Evolutionary conservation across 2,329 filamentous ascomycete species (phyloP), one percentile per base, ranked within the genome.

Genomic region (Myotisia sp.): DNA sequence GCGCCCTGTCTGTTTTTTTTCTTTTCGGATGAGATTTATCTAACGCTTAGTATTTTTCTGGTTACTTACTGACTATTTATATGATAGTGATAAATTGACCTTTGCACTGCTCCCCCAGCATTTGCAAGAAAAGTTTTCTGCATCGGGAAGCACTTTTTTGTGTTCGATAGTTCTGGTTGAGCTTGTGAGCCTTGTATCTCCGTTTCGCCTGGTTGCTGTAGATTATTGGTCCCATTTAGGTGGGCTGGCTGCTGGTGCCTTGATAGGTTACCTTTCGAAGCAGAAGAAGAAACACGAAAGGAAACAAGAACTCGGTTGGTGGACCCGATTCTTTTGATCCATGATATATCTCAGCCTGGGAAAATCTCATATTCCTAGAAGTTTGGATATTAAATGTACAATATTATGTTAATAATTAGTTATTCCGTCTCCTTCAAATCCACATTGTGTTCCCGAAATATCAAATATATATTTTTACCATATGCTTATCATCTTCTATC

Each of bases 221-320:
- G 59, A 63, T 37, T 49, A 61, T 34, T 55, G 51, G 35, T 56
- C 59, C 9, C 61, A 64, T 46, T 44, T 63, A 21, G 57, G 57
- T 17, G 61, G 61, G 1, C 59, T 59, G 39, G 41, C 55, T 4
- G 44, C 51, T 4, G 61, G 61, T 26, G 45, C 49, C 2, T 41
- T 47, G 10, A 44, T 44, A n/a, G 51, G 48, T 26, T 40, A 42
- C 22, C 26, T 41, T 16, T 43, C 41, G 38, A 46, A 44, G 31
- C 39, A 43, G 36, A 45, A 42, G 28, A 21, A 29, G 21, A 43
- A 42, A n/a, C 37, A 34, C 17, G 39, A 42, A 34, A 42, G 27
- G 29, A 42, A 37, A n/a, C 28, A 39, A 42, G 26, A 40, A 37
- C 29, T 22, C 29, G 9, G 14, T n/a, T 1, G 19, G 20, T 14